Conservation (phyloP, 768 basidiomycete species). For the Tremella fuciformis region DNA sequence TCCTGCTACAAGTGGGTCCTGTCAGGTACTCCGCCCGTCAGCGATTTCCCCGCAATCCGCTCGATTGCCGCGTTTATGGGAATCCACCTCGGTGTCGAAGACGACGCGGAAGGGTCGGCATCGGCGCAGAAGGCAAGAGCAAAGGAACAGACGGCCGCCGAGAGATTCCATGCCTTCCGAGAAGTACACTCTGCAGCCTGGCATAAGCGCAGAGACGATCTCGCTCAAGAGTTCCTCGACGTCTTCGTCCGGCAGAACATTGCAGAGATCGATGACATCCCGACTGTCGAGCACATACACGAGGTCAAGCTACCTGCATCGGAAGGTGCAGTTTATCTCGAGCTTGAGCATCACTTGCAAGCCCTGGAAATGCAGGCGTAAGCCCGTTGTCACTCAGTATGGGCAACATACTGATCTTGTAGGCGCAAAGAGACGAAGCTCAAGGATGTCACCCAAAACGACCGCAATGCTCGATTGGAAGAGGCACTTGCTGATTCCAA, state of each 20-base stretch:
- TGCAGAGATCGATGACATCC: constrained; percentile 95
- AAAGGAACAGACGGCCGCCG: constrained; percentile 81
- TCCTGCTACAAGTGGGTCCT: constrained; percentile 87
- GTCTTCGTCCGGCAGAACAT: constrained; percentile 66
- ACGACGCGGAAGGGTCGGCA: constrained; percentile 76
- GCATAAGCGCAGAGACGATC: constrained; percentile 79
- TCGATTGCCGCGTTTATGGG: constrained; percentile 84
- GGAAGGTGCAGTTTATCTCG: constrained; percentile 89
- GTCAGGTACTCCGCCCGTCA: constrained; percentile 92
- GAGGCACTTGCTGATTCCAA: constrained; percentile 85
- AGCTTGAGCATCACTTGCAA: constrained; percentile 86
- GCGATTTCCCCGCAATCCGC: constrained; percentile 84
- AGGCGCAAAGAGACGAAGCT: constrained; percentile 46
- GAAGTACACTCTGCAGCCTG: constrained; percentile 88
- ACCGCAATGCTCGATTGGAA: constrained; percentile 81
- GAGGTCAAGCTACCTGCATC: constrained; percentile 76
- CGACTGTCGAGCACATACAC: constrained; percentile 65
- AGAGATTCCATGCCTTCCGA: constrained; percentile 93
- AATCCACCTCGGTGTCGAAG: constrained; percentile 87
- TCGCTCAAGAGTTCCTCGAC: constrained; percentile 63
- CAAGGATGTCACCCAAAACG: constrained; percentile 52
- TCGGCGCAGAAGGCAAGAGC: constrained; percentile 73
- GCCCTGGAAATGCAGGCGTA: constrained; percentile 75
- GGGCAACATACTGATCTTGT: constrained; percentile 54
- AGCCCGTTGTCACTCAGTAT: constrained; percentile 39